Evolutionary conservation across 768 basidiomycete species (phyloP), one percentile per base, ranked within the genome.

Genomic region (Dendrothele bispora): DNA sequence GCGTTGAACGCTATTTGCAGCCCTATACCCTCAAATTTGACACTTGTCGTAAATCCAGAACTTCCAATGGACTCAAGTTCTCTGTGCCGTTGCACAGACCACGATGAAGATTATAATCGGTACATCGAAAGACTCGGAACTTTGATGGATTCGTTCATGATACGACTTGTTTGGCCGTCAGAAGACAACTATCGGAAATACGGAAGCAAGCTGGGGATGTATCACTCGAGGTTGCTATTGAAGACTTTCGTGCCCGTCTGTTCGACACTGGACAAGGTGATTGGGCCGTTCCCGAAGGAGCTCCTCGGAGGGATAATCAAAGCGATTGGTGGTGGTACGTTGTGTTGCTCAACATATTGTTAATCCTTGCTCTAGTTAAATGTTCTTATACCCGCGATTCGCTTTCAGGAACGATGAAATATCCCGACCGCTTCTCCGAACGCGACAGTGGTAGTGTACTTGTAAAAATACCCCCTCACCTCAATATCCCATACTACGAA

Each of bases 221-320:
- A 47, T 29, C 53, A 20, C 28, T 54, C 22, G 36, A 24, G 8
- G 40, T 49, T 27, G 53, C 49, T 5, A 47, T 54, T 24, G 21
- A 27, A 14, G 48, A 50, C 30, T 51, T 54, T 30, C 30, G 43
- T 25, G 53, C 42, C 37, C 44, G 50, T 10, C 26, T 20, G 17
- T 20, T 51, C 5, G 15, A 2, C 5, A 49, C 40, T 10, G 49
- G 53, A 4, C 49, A 43, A 35, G 49, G 53, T 10, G 53, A 54
- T n/a, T 54, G 53, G 53, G 24, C 10, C 8, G 18, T 54, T 6
- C 44, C 45, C 14, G 41, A 43, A 27, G 41, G 27, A 27, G 18
- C 20, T 5, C 20, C 3, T 3, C 10, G 20, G 15, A 27, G 29
- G 41, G 8, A 22, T 5, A 22, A 22, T 43, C 41, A 18, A 11